A percentile compares a stretch with the other conserved stretches of the same genome.
Evolutionary conservation across 2,329 filamentous ascomycete species (phyloP).

Genomic region (Trichoderma sp.): DNA sequence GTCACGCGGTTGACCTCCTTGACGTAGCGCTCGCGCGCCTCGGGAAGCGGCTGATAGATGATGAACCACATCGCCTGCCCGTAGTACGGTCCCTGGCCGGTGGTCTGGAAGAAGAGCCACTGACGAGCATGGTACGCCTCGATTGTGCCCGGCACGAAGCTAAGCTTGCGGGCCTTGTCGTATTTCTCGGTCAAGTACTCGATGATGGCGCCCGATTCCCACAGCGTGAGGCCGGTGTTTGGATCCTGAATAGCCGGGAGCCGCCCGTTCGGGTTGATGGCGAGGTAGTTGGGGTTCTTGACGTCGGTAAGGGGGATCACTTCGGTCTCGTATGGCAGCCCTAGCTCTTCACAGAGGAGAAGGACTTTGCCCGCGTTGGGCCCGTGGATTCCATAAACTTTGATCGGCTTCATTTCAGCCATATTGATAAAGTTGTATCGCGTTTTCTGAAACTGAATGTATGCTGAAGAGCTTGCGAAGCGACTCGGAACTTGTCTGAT

Average conservation of each 20-base stretch:
- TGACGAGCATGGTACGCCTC: constrained; percentile 41
- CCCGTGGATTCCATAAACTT: constrained; percentile 27
- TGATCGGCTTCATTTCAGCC: constrained; percentile 10
- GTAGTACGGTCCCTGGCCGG: constrained; percentile 46
- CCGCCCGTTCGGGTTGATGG: constrained; percentile 43
- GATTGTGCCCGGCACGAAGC: constrained; percentile 30
- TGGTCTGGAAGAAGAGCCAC: constrained; percentile 45
- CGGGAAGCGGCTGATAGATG: constrained; percentile 16
- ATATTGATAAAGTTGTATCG: not conserved
- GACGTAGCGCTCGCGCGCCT: constrained; percentile 13
- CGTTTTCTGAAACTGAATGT: not conserved
- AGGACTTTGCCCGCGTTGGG: constrained; percentile 41
- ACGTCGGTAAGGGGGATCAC: constrained; percentile 30
- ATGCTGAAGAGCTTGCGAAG: not conserved
- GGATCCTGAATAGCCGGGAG: constrained; percentile 42
- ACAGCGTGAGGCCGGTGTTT: constrained; percentile 37
- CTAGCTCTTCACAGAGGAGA: constrained; percentile 44
- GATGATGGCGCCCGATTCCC: constrained; percentile 38
- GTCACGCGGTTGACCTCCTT: constrained; percentile 18
- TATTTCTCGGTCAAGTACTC: constrained; percentile 40
- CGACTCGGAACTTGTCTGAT: not conserved
- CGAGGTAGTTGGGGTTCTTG: constrained; percentile 35
- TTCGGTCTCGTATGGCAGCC: constrained; percentile 41
- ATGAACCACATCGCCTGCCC: constrained; percentile 41
- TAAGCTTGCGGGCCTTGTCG: constrained; percentile 37